Evolutionary conservation across 108 stramenopile species (phyloP).

Genomic region (Skeletonema menzelii): DNA sequence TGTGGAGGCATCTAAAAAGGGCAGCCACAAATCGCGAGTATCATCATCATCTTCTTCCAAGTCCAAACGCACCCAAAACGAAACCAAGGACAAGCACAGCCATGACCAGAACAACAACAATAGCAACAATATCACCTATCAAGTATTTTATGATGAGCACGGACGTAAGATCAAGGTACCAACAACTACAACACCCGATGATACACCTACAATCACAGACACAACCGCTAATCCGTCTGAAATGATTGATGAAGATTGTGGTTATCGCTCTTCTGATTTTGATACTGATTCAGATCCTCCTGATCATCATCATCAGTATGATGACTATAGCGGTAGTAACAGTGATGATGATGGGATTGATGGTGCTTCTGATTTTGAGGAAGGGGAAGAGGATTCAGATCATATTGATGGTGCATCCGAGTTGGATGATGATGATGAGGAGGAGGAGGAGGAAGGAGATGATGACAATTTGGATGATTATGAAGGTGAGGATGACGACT

Average conservation of each 20-base stretch:
- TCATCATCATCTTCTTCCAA: background rate
- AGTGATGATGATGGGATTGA: background rate
- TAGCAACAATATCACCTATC: background rate
- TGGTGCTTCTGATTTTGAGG: background rate
- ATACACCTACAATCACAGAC: background rate
- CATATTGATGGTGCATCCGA: slow-evolving; percentile 1
- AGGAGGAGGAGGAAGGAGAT: background rate
- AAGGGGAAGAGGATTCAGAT: background rate
- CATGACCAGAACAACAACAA: background rate
- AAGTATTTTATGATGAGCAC: background rate
- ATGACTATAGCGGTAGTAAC: background rate
- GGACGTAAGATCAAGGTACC: background rate
- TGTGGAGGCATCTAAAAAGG: background rate
- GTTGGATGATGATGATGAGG: background rate
- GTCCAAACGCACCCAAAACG: background rate
- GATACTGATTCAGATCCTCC: background rate
- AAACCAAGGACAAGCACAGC: no score
- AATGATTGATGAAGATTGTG: background rate
- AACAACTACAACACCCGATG: background rate
- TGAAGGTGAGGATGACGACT: background rate
- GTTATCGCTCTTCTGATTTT: slow-evolving; percentile 4
- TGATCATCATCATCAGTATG: background rate
- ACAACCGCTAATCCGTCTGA: background rate
- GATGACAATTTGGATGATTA: background rate
- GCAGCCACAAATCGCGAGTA: background rate